Evolutionary conservation across 2,329 filamentous ascomycete genomes (phyloP).

Genomic region (Phaeosphaeriaceae sp.): DNA sequence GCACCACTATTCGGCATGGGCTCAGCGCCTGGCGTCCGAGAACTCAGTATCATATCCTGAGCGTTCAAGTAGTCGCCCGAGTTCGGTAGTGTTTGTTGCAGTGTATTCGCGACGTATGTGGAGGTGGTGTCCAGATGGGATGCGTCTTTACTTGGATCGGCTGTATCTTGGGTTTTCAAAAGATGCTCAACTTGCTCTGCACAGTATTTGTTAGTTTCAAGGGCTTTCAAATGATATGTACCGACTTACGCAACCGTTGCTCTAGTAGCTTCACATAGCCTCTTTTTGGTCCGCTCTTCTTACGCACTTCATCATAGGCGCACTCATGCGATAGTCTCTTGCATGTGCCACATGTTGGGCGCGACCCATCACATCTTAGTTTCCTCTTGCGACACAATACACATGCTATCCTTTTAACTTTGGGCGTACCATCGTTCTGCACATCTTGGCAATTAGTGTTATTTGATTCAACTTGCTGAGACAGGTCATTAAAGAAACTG

Average conservation of each 20-base stretch:
- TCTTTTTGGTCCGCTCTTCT: slow-evolving; percentile 92
- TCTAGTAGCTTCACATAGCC: slow-evolving; percentile 95
- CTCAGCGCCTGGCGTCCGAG: slow-evolving; percentile 25
- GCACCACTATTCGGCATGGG: slow-evolving; percentile 20
- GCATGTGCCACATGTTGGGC: slow-evolving; percentile 88
- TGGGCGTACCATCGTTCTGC: slow-evolving; percentile 52
- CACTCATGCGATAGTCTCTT: slow-evolving; percentile 85
- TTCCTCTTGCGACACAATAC: slow-evolving; percentile 93
- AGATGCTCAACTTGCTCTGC: slow-evolving; percentile 92
- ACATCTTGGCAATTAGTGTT: slow-evolving; percentile 52
- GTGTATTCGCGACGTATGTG: slow-evolving; percentile 41
- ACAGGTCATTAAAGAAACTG: slow-evolving; percentile 63
- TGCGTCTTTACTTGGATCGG: slow-evolving; percentile 36
- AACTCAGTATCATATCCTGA: slow-evolving; percentile 16
- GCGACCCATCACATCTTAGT: slow-evolving; percentile 83
- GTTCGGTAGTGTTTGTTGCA: slow-evolving; percentile 32
- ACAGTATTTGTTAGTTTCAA: slow-evolving; percentile 18
- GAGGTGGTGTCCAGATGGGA: slow-evolving; percentile 32
- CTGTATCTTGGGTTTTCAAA: slow-evolving; percentile 76
- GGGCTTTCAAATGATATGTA: slow-evolving; percentile 1
- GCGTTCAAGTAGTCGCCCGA: slow-evolving; percentile 25
- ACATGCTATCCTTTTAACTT: slow-evolving; percentile 87
- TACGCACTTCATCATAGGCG: slow-evolving; percentile 88
- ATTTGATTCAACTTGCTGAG: slow-evolving; percentile 51
- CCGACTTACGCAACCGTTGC: slow-evolving; percentile 80